Evolutionary conservation across 2,329 filamentous ascomycete species (phyloP), one percentile per base, ranked within the genome.

Genomic region (Stagonosporopsis vannaccii): DNA sequence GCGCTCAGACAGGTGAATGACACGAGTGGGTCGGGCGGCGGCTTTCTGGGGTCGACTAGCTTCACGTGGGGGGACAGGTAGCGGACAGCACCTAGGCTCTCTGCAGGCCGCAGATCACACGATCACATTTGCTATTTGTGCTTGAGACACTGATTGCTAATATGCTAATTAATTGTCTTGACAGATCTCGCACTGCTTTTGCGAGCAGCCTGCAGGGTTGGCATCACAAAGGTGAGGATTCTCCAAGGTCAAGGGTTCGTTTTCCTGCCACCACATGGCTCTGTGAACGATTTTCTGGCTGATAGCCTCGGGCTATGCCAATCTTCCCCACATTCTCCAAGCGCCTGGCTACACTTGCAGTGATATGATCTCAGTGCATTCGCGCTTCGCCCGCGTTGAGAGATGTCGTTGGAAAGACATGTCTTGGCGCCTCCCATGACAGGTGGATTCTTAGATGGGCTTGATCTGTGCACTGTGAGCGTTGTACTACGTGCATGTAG

Each of bases 391-490:
- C 54, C 40, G 51, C 39, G 51, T 36, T 50, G 56, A 44, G 8
- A 30, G 1, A 22, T 13, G 26, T 23, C 43, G 19, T 19, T 47
- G 37, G 61, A 68, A 58, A 60, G 43, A 66, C 63, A 35, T 32
- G 40, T 9, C 22, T 50, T 32, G 45, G 44, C 35, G 53, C 30
- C 37, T 42, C 42, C 43, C 43, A 25, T 6, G 19, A 22, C 20
- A 28, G 9, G 11, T 23, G 33, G 6, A 37, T 19, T 22, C 51
- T 73, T 72, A 90, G 66, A 91, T 91, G 2, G 88, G 88, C 80
- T 91, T 91, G 76, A 91, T 91, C 83, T 84, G 67, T 23, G 51
- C 15, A 19, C 23, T 45, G 48, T 67, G 25, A 67, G 61, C 23
- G 22, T 37, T 15, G 28, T 15, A n/a, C 37, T 20, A n/a, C 19